Percentiles rank a stretch among this genome's conserved stretches.
Conservation (phyloP, 768 basidiomycete genomes). For the Termitomyces sp. region DNA sequence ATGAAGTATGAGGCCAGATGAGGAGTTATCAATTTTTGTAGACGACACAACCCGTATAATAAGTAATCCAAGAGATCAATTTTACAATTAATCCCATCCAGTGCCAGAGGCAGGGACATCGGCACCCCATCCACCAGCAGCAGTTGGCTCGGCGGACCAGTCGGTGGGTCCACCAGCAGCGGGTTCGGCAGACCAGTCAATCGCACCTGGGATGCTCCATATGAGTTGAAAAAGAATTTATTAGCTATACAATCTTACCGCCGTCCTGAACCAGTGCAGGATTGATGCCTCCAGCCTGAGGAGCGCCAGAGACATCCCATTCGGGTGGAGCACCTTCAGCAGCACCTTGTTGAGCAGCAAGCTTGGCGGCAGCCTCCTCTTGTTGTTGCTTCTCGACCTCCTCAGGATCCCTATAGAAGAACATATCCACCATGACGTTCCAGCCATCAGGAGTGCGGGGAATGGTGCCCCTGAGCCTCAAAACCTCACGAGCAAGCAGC, state of each 20-base stretch:
- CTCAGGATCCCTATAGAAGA: slow-evolving; percentile 99
- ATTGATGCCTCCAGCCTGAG: slow-evolving; percentile 69
- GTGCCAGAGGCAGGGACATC: slow-evolving; percentile 25
- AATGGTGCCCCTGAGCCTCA: slow-evolving; percentile 91
- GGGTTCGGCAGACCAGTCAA: slow-evolving; percentile 82
- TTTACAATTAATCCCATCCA: slow-evolving; percentile 35
- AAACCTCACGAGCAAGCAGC: slow-evolving; percentile 95
- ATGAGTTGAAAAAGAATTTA: background rate
- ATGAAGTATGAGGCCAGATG: background rate
- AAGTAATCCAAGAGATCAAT: slow-evolving; percentile 19
- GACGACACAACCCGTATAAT: slow-evolving; percentile 9
- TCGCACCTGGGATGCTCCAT: slow-evolving; percentile 40
- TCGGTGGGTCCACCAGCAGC: slow-evolving; percentile 51
- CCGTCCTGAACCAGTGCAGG: slow-evolving; percentile 64
- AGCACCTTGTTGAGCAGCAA: slow-evolving; percentile 50
- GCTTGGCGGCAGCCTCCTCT: slow-evolving; percentile 87
- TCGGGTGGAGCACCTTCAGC: slow-evolving; percentile 48
- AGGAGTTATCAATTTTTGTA: slow-evolving; percentile 14
- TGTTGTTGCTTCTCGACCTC: slow-evolving; percentile 98
- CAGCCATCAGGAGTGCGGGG: slow-evolving; percentile 89
- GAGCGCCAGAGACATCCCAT: slow-evolving; percentile 73
- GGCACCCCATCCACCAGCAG: slow-evolving; percentile 39
- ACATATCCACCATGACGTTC: slow-evolving; percentile 99
- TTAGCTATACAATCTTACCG: slow-evolving; percentile 35
- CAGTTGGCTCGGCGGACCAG: slow-evolving; percentile 83